Base-by-base conservation (phyloP, 2,329 filamentous ascomycete genomes). In the Volutella citrinella region DNA sequence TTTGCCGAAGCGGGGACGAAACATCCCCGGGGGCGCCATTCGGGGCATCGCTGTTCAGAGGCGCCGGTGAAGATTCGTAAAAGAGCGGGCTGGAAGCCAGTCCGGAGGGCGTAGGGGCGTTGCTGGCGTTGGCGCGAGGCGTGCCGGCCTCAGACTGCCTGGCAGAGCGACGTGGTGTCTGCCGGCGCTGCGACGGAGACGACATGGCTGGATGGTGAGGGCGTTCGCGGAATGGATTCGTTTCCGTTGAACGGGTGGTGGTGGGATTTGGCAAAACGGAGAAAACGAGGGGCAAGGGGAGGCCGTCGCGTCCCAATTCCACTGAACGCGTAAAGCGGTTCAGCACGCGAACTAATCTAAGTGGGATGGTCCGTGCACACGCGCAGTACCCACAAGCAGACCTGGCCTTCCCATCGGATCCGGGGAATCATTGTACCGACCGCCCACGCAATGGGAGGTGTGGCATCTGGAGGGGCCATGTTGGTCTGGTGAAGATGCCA, bases 71-170 rank as follows among this genome's bases (percentile, higher is more conserved):
- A 4, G 71, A 78, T 51, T 75, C 78, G 62, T 82, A 94, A 62
- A 87, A 86, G 45, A 95, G 72, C 24, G 90, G 90, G 38, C 89
- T 95, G 5, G 88, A 93, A 6, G 78, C 77, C 42, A 82, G 68
- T 48, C 73, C 69, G 15, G 71, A 70, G 15, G 63, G 49, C 20
- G 20, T 22, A 22, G 8, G 8, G 8, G 20, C 12, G 20, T 22
- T 22, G 20, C 66, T 65, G 31, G 59, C 63, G 35, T 35, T 40
- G 35, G 61, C 61, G 31, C 69, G 68, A 42, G 74, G 73, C 32
- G 72, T 74, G 26, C 56, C 58, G 22, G 52, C 46, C 36, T 60
- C 49, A 12, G 60, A 52, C 32, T 58, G 71, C 32, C 72, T 68
- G 27, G 52, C 48, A 30, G 63, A 62, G 32, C 60, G 60, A 39